Percentiles rank a stretch among this genome's conserved stretches.
Evolutionary conservation across 441 rosid genomes (phyloP).

Genomic region (Aquilaria agallochum): DNA sequence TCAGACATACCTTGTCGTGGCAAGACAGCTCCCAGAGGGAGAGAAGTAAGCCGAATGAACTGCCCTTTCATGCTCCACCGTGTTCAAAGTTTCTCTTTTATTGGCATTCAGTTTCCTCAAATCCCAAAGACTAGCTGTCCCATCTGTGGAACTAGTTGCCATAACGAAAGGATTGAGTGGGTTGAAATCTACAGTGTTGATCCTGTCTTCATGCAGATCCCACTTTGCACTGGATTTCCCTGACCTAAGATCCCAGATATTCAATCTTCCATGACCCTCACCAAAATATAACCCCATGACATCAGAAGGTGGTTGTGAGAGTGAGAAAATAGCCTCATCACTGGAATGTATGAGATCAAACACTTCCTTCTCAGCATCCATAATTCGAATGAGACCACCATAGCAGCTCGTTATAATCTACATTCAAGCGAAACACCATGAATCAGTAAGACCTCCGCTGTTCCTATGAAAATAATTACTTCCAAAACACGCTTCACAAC

Average conservation of each 20-base stretch:
- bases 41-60: conserved; percentile 88
- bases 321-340: conserved; percentile 53
- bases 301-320: conserved; percentile 52
- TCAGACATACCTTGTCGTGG: conserved; percentile 61
- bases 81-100: conserved; percentile 33
- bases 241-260: conserved; percentile 55
- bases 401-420: conserved; percentile 69
- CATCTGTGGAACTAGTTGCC: conserved; percentile 80
- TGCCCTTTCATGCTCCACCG: conserved; percentile 41
- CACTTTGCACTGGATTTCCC: conserved; percentile 39
- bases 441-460: too few relatives aligned
- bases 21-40: conserved; percentile 68
- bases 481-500: too few relatives aligned
- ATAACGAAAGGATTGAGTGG: conserved; percentile 50
- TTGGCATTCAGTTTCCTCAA: conserved; percentile 42
- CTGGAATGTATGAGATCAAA: conserved; percentile 54
- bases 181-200: conserved; percentile 76
- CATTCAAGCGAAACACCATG: conserved; percentile 14
- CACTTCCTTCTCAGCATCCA: conserved; percentile 71
- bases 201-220: conserved; percentile 62
- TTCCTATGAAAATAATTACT: too few relatives aligned
- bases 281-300: conserved; percentile 49
- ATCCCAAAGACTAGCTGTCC: conserved; percentile 82
- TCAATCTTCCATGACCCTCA: conserved; percentile 54
- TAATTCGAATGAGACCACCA: conserved; percentile 58